Conservation (phyloP, 2,329 filamentous ascomycete genomes). For the Monosporascus sp. region DNA sequence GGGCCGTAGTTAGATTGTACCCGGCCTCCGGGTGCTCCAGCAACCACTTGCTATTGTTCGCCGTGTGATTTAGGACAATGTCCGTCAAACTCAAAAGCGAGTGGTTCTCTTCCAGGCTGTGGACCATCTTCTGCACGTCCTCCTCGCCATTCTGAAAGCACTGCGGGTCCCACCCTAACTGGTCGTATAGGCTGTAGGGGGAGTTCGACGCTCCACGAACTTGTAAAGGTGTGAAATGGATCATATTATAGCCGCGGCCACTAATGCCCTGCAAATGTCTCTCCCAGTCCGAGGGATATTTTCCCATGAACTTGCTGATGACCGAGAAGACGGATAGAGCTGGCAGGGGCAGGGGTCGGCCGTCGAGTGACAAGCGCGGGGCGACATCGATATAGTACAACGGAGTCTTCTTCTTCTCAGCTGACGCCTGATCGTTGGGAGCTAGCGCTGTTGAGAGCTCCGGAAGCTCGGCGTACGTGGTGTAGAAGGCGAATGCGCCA, state of each 20-base stretch:
- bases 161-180: constrained; percentile 75
- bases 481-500: constrained; percentile 91
- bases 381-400: constrained; percentile 92
- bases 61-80: constrained; percentile 97
- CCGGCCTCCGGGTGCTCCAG: constrained; percentile 91
- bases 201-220: constrained; percentile 86
- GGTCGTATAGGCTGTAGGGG: constrained; percentile 93
- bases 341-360: constrained; percentile 70
- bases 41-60: constrained; percentile 91
- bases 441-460: constrained; percentile 58
- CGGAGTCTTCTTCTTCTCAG: constrained; percentile 61
- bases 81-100: constrained; percentile 86
- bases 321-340: constrained; percentile 88
- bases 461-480: constrained; percentile 83
- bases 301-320: constrained; percentile 97
- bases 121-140: constrained; percentile 71
- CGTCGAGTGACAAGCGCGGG: constrained; percentile 70
- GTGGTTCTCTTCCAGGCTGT: constrained; percentile 77
- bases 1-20: constrained; percentile 89
- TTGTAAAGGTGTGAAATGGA: constrained; percentile 95
- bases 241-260: constrained; percentile 94
- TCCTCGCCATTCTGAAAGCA: constrained; percentile 81
- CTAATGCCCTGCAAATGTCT: constrained; percentile 83
- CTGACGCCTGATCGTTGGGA: constrained; percentile 39
- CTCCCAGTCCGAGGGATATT: constrained; percentile 85